These are phyloP conservation scores for Cucurbita ficifolia DNA, from an alignment of 306 rosid species.

Conservation along the genomic window DNA sequence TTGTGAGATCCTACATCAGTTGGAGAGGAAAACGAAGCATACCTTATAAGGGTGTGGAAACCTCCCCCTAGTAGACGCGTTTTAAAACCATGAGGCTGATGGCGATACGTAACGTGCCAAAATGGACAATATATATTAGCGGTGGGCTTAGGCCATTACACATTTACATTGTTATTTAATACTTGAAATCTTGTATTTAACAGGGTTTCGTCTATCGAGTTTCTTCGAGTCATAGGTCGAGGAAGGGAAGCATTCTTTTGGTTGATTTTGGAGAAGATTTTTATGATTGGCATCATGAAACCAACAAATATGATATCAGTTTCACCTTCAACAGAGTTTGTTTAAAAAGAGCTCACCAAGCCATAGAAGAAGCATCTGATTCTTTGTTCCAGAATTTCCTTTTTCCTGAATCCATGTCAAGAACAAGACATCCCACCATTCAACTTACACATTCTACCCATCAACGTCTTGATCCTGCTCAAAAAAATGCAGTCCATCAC, in stretches of 20 bases:
- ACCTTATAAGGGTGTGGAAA: no score
- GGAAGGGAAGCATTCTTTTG: background rate
- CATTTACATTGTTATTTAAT: no score
- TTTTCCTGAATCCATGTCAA: conserved; percentile 7
- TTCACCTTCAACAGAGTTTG: conserved; percentile 25
- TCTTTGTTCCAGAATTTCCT: conserved; percentile 10
- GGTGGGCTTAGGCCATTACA: no score
- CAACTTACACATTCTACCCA: background rate
- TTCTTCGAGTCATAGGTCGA: no score
- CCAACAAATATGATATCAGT: conserved; percentile 16
- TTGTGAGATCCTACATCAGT: no score
- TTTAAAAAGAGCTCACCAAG: conserved; percentile 25
- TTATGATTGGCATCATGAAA: background rate
- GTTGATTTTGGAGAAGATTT: conserved; percentile 18
- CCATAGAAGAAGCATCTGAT: conserved; percentile 7
- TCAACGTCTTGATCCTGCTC: background rate
- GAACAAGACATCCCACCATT: background rate
- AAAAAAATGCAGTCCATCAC: background rate
- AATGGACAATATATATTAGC: no score
- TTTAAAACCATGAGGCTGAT: no score
- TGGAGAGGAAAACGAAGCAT: no score
- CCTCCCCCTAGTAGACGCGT: no score
- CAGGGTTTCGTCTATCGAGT: no score
- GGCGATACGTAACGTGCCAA: no score
- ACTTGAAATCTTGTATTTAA: no score